A percentile compares a stretch with the other conserved stretches of the same genome.
Evolutionary conservation across 2,329 filamentous ascomycete species (phyloP).

Genomic region (Fusarium sp.): DNA sequence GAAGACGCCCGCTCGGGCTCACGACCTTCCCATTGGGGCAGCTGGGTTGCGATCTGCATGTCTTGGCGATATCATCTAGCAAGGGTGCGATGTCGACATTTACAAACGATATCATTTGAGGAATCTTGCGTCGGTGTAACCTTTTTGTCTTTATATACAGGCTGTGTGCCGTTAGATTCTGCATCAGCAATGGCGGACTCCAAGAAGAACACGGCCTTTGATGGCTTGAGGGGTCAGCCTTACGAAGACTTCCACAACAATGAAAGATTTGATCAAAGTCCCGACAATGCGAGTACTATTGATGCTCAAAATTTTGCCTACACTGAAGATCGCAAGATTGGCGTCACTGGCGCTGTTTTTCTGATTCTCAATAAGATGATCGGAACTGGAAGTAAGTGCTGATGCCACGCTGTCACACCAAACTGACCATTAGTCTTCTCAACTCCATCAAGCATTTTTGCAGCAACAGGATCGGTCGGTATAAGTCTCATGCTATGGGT

Average conservation of each 20-base stretch:
- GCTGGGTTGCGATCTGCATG: slow-evolving; percentile 10
- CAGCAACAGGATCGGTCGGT: slow-evolving; percentile 65
- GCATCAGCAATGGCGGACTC: slow-evolving; percentile 33
- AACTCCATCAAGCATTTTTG: slow-evolving; percentile 66
- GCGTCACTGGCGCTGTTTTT: slow-evolving; percentile 65
- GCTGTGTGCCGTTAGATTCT: not conserved
- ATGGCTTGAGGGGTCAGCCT: slow-evolving; percentile 16
- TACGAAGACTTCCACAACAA: slow-evolving; percentile 32
- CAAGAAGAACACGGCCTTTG: slow-evolving; percentile 16
- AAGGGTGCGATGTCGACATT: slow-evolving; percentile 39
- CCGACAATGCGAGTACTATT: slow-evolving; percentile 45
- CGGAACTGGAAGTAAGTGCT: slow-evolving; percentile 65
- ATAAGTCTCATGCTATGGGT: slow-evolving; percentile 51
- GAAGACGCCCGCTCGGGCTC: slow-evolving; percentile 8
- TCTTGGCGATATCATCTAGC: slow-evolving; percentile 21
- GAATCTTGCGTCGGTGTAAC: not conserved
- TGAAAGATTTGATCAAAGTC: slow-evolving; percentile 16
- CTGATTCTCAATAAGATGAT: slow-evolving; percentile 72
- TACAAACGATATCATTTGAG: slow-evolving; percentile 2
- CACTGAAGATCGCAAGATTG: slow-evolving; percentile 63
- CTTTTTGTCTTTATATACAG: not conserved
- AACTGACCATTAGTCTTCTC: slow-evolving; percentile 61
- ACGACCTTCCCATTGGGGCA: slow-evolving; percentile 39
- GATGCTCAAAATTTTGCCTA: slow-evolving; percentile 60
- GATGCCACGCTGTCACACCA: not conserved